Evolutionary conservation across 257 asterid genomes (phyloP), one percentile per base, ranked within the genome.

Genomic region (Leonotis leonurus): DNA sequence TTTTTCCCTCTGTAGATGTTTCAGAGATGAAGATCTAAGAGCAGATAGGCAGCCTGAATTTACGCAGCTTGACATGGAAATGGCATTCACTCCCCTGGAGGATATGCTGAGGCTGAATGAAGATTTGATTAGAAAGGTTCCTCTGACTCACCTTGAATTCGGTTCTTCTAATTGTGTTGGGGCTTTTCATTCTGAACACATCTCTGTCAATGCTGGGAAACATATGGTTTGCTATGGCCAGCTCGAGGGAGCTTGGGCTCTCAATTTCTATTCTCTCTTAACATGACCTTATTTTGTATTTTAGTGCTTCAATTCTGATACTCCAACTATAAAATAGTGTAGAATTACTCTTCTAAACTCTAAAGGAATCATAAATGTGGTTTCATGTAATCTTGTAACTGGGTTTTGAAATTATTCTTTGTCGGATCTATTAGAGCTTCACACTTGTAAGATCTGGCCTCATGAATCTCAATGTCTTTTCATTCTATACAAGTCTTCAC

Each of bases 11-110:
- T 75, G 62, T 88, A 87, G 99, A 73, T 93, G 99, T 77, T 93
- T 93, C 65, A 78, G 99, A 74, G 99, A 93, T 80, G 99, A 93
- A 79, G 99, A 89, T 84, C 83, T 93, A 43, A 87, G 99, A 76
- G 99, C 99, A 33, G 97, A 93, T 71, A 87, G 99, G 67, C 99
- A 93, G 72, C 97, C 99, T 1, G 97, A 93, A 82, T 93, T 93
- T 68, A 89, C 99, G 0, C 97, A 93, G 70, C 89, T 89, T 37
- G 99, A 93, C 81, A 80, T 93, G 83, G 99, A 93, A 73, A 63
- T 93, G 96, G 95, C 97, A 45, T 93, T 93, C 79, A 83, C 96
- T 52, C 90, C 97, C 29, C 68, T 89, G 60, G 96, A 87, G 82
- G 96, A 93, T 75, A 87, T 93, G 96, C 82, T 89, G 75, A 93